Base-by-base conservation (phyloP, 2,329 filamentous ascomycete genomes). In the Westerdykella sp. region DNA sequence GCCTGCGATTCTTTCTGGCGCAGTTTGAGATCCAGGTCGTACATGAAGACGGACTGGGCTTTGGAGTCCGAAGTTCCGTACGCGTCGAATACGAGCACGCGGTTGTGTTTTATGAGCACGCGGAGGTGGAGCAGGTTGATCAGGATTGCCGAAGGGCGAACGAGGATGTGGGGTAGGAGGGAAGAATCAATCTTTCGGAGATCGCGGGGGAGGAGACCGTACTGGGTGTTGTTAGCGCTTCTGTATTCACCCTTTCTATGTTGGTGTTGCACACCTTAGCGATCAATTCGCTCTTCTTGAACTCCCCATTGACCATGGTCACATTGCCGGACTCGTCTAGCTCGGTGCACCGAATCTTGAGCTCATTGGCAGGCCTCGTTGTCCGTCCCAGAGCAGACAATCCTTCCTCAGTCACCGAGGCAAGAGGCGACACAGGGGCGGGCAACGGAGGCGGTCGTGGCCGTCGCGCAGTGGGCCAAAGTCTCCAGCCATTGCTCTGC, bases 121-220 rank as follows among this genome's bases (percentile, higher is more conserved):
- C 93, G 87, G 38, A 98, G 80, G 67, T 98, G 93, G n/a, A 97
- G 80, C 10, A 98, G 77, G 62, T 97, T 98, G 55, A 98, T 85
- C 2, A 98, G 77, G 50, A 98, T 97, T 4, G 91, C 88, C 6
- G 86, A 90, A 6, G 88, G 89, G 28, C 93, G 88, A 51, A 98
- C 83, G 51, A 97, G 83, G 44, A 98, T 97, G 61, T 96, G 90
- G 7, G 93, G 93, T 16, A 98, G 79, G 47, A 94, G 87, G 45
- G 88, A 95, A 12, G 90, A 96, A 66, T 98, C 93, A 60, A 98
- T 96, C 70, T 98, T 98, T 57, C 93, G 86, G 44, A 98, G 75
- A 73, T 98, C 93, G 48, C 93, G 90, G 43, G 93, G 91, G 39
- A 96, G 78, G 21, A 97, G 78, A 34, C 90, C 90, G 64, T 95